Evolutionary conservation across 495 filamentous ascomycete species (phyloP), one percentile per base, ranked within the genome.

Genomic region (Penicillium bovifimosum): DNA sequence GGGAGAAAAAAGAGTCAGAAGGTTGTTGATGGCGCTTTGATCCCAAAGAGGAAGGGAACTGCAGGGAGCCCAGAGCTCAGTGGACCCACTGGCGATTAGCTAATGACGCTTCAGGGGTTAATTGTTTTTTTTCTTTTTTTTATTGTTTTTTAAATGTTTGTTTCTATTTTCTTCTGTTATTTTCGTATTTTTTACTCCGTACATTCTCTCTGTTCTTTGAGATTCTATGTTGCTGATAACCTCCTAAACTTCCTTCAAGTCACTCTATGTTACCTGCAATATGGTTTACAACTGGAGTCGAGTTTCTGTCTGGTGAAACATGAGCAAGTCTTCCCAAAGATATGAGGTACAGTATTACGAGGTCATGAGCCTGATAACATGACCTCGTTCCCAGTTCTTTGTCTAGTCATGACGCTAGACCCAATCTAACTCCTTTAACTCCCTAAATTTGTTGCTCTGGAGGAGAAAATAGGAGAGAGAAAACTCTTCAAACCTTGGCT

Each of bases 41-140:
- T 35, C 56, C 55, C 53, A 58, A 66, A 57, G 46, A 45, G 68
- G 68, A 62, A 72, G 67, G 56, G 70, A 74, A 65, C 67, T 71
- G 69, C 70, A 71, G 72, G 68, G 62, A 68, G 69, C 56, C 65
- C 62, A 65, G 66, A 56, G 53, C 57, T 38, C 39, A 45, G 59
- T 56, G 58, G 54, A 36, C 36, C 38, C 50, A 41, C 26, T 13
- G n/a, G 11, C 24, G 54, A 47, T 56, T 57, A 53, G 36, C 26
- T 56, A 52, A 56, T 26, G 28, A n/a, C 9, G 13, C 47, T 29
- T 54, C 52, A 54, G 52, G 52, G 52, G 47, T 50, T 48, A 38
- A 33, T 34, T 46, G 13, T 26, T 33, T 24, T 53, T 53, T 34
- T 28, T 20, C 1, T 20, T 40, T 50, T 50, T 40, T 27, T 18